Base-by-base conservation (phyloP, 345 rosid genomes). In the Corchorus olitorius region DNA sequence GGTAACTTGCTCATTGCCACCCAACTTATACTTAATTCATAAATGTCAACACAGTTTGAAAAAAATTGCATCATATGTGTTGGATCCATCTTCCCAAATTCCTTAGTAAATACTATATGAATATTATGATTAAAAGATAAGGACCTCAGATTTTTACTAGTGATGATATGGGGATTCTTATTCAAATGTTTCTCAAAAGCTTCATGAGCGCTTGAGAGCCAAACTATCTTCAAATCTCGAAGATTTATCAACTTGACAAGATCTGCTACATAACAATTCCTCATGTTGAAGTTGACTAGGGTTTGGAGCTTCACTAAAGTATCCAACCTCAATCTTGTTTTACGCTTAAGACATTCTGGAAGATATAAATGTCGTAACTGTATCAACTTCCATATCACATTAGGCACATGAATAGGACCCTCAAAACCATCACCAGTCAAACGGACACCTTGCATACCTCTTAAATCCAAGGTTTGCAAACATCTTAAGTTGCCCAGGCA, bases 401-500 rank as follows among this genome's bases (percentile, higher is more conserved):
- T 19, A 3, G 75, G 75, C 2, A 72, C 22, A 8, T 16, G 56
- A 58, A 34, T 14, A 6, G 48, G 0, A 0, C 70, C 0, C 4
- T 0, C 84, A 54, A 0, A 2, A 7, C 10, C 15, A 11, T 27
- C 27, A 27, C 27, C 27, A 27, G 1, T 27, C 27, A 27, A 27
- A 27, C 27, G 27, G 1, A 27, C 0, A 27, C 27, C 1, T 27
- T 27, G 27, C 27, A 27, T 27, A 27, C 11, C 3, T n/a, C 48
- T 34, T 61, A 84, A 33, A 60, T 84, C 78, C 8, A 84, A 78
- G 27, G 73, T 81, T 35, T 79, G 79, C 77, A 84, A 59, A 39
- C 45, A 48, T 65, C 68, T 64, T 72, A 84, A 77, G 46, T 76
- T 79, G 5, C 83, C 87, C 13, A 84, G 55, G n/a, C 78, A 71